Percentiles rank a stretch among this genome's conserved stretches.
These are phyloP conservation scores for Miscanthus sacchariflorus DNA, from an alignment of 202 grass and related monocot species.

Conservation along the genomic window DNA sequence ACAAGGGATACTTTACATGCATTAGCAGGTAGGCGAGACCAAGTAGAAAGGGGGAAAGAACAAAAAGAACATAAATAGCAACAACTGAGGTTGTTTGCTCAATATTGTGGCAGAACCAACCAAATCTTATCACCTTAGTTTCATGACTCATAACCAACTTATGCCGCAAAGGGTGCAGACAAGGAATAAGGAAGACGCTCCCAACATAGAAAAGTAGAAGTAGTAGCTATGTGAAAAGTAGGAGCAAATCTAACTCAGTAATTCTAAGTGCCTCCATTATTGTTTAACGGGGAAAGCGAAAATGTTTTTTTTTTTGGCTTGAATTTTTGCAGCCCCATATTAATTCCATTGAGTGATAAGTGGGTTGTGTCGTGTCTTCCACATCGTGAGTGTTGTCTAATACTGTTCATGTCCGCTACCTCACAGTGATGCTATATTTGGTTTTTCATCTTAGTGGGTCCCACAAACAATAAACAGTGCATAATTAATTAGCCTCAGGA, in stretches of 20 bases:
- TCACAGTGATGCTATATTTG: neutral
- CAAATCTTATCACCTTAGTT: neutral
- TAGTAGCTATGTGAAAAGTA: neutral
- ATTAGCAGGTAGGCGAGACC: neutral
- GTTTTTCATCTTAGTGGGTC: neutral
- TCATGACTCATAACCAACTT: neutral
- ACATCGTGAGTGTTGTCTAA: neutral
- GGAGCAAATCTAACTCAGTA: neutral
- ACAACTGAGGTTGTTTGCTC: conserved; percentile 5
- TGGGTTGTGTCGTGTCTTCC: neutral
- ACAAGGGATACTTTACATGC: neutral
- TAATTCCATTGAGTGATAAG: neutral
- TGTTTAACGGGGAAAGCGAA: neutral
- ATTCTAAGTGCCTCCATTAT: neutral
- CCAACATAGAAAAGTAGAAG: neutral
- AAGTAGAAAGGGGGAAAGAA: neutral
- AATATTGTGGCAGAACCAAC: neutral
- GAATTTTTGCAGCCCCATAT: neutral
- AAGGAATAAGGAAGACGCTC: neutral
- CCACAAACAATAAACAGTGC: neutral
- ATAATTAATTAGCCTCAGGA: neutral
- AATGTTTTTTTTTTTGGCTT: neutral
- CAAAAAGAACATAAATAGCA: neutral
- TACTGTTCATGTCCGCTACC: neutral
- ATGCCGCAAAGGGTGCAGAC: neutral